Base-by-base conservation (phyloP, 495 filamentous ascomycete genomes). In the Penicillium samsonianum region DNA sequence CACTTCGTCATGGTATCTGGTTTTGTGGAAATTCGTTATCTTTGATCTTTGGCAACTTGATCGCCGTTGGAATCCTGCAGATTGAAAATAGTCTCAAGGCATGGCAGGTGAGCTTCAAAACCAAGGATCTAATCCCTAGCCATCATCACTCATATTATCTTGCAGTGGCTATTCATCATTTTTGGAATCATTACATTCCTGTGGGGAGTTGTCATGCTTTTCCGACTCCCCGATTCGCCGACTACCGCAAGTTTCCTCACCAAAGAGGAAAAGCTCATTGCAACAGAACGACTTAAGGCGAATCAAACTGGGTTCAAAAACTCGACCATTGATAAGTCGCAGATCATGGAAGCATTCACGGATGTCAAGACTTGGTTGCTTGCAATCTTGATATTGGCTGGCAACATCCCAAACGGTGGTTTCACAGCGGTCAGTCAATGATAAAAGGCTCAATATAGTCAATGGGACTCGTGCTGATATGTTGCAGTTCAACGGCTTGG, bases 281-380 rank as follows among this genome's bases (percentile, higher is more conserved):
- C 72, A 8, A 67, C 81, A 16, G 79, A 84, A 62, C 70, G 80
- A 17, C 67, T 83, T 25, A 73, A 76, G 10, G 70, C 71, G 5
- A 83, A 85, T 44, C 72, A 83, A 50, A 78, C 79, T n/a, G 82
- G 82, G 25, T 69, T 82, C 9, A 78, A 80, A 33, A 82, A 80
- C 55, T 80, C 81, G 47, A 64, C 70, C 12, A 81, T 83, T 49
- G 78, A 82, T 38, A 72, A 63, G 51, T 64, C 75, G 8, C 83
- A 85, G 45, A 73, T 77, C 44, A 61, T 65, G 38, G 79, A 82
- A 46, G 70, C 72, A 12, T 67, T 82, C 11, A 51, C 4, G 5
- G 67, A 83, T 63, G 71, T 73, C 0, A 77, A 77, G 58, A 79
- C 67, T 0, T 68, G 60, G 65, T 44, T 70, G 9, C 58, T 68